Percentiles rank a stretch among this genome's conserved stretches.
These are phyloP conservation scores for Amanita fuliginea DNA, from an alignment of 768 basidiomycete species.

Conservation along the genomic window DNA sequence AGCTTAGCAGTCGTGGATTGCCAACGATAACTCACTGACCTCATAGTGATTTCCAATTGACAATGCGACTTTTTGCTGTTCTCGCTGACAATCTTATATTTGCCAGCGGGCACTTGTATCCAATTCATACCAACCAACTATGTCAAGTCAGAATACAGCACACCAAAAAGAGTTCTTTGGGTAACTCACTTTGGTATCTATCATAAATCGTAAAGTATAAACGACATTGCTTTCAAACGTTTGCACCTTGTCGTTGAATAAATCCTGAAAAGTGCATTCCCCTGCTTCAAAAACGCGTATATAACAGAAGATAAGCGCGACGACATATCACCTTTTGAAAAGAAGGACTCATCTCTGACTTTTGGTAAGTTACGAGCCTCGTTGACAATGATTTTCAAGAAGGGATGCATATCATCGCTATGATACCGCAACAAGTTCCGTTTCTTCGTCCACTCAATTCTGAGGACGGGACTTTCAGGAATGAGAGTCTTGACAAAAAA, in stretches of 20 bases:
- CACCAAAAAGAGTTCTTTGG: background rate
- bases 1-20: background rate
- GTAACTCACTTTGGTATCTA: slow-evolving; percentile 71
- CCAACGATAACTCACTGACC: slow-evolving; percentile 29
- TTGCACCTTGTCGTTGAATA: slow-evolving; percentile 40
- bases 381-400: slow-evolving; percentile 73
- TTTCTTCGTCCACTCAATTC: slow-evolving; percentile 49
- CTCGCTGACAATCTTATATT: slow-evolving; percentile 54
- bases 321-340: slow-evolving; percentile 1
- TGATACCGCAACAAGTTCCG: slow-evolving; percentile 81
- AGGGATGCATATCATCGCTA: slow-evolving; percentile 69
- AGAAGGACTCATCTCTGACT: slow-evolving; percentile 73
- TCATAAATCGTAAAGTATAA: slow-evolving; percentile 93
- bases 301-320: slow-evolving; percentile 12
- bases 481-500: slow-evolving; percentile 1
- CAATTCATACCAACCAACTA: slow-evolving; percentile 99
- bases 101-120: slow-evolving; percentile 85
- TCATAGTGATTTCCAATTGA: slow-evolving; percentile 78
- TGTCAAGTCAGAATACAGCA: slow-evolving; percentile 3
- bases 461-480: slow-evolving; percentile 23
- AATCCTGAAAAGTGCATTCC: slow-evolving; percentile 53
- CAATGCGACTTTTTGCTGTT: slow-evolving; percentile 65
- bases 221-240: slow-evolving; percentile 95
- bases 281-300: slow-evolving; percentile 64
- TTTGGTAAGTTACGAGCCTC: slow-evolving; percentile 75